Evolutionary conservation across 345 rosid genomes (phyloP).

Genomic region (Eucalyptus tenuipes): DNA sequence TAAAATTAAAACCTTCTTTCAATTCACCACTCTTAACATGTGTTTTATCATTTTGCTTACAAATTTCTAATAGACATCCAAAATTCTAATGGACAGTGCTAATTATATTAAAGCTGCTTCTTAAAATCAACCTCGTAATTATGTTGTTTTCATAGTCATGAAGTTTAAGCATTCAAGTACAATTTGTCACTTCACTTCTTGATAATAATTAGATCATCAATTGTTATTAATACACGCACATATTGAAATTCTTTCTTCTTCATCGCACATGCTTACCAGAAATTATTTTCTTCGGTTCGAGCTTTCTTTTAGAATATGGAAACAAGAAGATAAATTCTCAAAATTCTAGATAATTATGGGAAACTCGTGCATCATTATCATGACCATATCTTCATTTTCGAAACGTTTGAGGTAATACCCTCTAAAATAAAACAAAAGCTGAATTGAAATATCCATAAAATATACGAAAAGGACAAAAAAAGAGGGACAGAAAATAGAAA

Average conservation of each 20-base stretch:
- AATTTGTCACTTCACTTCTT: background rate
- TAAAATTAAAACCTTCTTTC: background rate
- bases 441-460: background rate
- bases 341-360: background rate
- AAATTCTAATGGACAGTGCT: background rate
- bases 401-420: background rate
- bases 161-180: background rate
- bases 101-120: background rate
- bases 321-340: background rate
- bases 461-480: background rate
- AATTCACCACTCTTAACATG: background rate
- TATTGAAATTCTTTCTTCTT: background rate
- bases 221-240: background rate
- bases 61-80: no score
- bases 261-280: accelerated
- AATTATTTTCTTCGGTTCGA: background rate
- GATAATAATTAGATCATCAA: no score
- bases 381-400: background rate
- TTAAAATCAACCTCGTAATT: background rate
- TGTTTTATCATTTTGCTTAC: background rate
- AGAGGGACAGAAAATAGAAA: background rate
- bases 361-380: background rate
- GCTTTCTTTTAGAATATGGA: background rate
- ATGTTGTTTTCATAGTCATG: background rate
- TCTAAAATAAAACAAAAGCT: background rate